Conservation (phyloP, 106 monocot species). For the Dendrobium nobile region DNA sequence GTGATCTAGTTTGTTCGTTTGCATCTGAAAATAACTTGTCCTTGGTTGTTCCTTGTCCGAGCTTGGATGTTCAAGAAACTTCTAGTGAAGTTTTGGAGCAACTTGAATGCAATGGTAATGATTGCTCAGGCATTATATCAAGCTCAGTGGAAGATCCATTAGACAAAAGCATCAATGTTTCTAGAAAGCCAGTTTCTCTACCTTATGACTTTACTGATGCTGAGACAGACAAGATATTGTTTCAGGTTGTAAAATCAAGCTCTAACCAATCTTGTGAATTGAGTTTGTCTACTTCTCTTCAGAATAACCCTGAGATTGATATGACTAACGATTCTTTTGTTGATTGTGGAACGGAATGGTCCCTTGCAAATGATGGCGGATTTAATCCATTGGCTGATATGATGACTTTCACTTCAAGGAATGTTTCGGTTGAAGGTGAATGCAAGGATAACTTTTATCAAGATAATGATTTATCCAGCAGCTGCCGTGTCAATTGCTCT, state of each 20-base stretch:
- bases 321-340: slow-evolving; percentile 14
- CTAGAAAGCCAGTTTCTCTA: slow-evolving; percentile 13
- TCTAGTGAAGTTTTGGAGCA: not conserved
- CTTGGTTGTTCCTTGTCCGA: slow-evolving; percentile 7
- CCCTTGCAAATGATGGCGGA: slow-evolving; percentile 14
- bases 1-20: slow-evolving; percentile 12
- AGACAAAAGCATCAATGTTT: slow-evolving; percentile 9
- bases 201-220: slow-evolving; percentile 16
- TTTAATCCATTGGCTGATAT: slow-evolving; percentile 9
- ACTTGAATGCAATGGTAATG: not conserved
- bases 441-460: slow-evolving; percentile 1
- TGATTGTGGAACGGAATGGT: slow-evolving; percentile 17
- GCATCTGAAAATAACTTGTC: slow-evolving; percentile 16
- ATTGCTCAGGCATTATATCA: not conserved
- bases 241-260: slow-evolving; percentile 7
- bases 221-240: not conserved
- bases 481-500: not conserved
- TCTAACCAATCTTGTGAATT: slow-evolving; percentile 8
- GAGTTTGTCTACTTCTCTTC: slow-evolving; percentile 5
- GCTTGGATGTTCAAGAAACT: slow-evolving; percentile 6
- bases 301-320: slow-evolving; percentile 23
- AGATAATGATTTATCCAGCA: slow-evolving; percentile 16
- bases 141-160: not conserved
- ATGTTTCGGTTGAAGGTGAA: not conserved
- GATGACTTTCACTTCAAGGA: slow-evolving; percentile 5